Percentiles rank a stretch among this genome's conserved stretches.
Conservation (phyloP, 108 stramenopile species). For the Stephanodiscus minutulus region DNA sequence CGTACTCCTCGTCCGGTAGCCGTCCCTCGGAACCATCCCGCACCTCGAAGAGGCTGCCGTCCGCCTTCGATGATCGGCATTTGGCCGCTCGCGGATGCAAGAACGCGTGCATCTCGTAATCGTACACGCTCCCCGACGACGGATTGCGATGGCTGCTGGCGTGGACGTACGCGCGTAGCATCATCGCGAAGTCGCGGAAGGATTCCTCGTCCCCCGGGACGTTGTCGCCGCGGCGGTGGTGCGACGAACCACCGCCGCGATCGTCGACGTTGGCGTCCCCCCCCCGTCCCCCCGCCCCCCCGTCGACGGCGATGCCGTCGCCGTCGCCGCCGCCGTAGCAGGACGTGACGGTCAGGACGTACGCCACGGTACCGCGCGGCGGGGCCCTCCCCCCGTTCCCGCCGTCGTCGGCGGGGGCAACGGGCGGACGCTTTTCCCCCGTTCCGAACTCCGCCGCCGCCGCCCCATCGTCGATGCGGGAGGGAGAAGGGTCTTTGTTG, state of each 20-base stretch:
- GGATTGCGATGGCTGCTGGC: slow-evolving; percentile 50
- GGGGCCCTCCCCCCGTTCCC: no score
- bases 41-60: no score
- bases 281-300: no score
- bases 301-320: not conserved
- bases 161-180: slow-evolving; percentile 64
- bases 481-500: no score
- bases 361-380: slow-evolving; percentile 42
- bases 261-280: slow-evolving; percentile 2
- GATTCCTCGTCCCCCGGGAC: slow-evolving; percentile 22
- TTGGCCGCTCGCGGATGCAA: slow-evolving; percentile 55
- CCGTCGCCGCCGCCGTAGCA: slow-evolving; percentile 9
- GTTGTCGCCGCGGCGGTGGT: no score
- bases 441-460: no score
- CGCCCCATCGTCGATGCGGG: no score
- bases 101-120: slow-evolving; percentile 78
- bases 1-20: not conserved
- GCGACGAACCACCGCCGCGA: no score
- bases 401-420: no score
- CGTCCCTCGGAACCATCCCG: no score
- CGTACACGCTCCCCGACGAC: slow-evolving; percentile 50
- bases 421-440: no score
- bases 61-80: no score
- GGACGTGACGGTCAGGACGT: slow-evolving; percentile 36
- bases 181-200: slow-evolving; percentile 52